Conservation (phyloP, 352 stramenopile genomes). For the Pythium vanterpoolii region DNA sequence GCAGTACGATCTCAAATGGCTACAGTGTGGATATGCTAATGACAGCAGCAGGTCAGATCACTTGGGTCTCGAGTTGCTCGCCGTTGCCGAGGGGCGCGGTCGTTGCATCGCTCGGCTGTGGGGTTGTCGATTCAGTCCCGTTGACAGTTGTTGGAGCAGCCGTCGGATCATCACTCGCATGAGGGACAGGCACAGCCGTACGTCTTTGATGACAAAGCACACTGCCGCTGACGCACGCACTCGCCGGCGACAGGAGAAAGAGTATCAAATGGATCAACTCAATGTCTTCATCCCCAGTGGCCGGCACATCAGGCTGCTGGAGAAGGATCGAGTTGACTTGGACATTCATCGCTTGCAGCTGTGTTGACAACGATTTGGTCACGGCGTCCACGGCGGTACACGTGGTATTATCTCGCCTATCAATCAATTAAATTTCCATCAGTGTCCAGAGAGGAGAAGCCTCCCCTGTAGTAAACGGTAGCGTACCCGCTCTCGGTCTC, state of each 20-base stretch:
- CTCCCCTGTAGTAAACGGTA: background rate
- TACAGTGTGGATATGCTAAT: background rate
- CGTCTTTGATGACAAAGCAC: slow-evolving; percentile 26
- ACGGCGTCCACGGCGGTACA: slow-evolving; percentile 30
- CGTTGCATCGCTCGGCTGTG: background rate
- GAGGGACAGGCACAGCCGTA: background rate
- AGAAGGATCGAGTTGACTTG: slow-evolving; percentile 60
- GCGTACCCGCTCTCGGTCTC: slow-evolving; percentile 20
- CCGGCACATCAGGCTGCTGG: slow-evolving; percentile 5
- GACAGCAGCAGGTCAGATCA: slow-evolving; percentile 3
- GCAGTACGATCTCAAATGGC: slow-evolving; percentile 11
- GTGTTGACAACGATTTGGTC: slow-evolving; percentile 36
- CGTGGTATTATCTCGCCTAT: background rate
- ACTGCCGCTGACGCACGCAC: slow-evolving; percentile 48
- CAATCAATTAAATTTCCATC: background rate
- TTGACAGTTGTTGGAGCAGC: background rate
- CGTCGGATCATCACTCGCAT: background rate
- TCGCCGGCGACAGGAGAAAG: slow-evolving; percentile 55
- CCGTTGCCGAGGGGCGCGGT: background rate
- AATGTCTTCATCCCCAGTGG: slow-evolving; percentile 1
- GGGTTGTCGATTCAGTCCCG: background rate
- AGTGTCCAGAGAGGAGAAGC: background rate
- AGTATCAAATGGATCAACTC: slow-evolving; percentile 55
- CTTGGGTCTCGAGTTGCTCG: background rate
- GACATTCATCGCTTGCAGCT: slow-evolving; percentile 38